Base-by-base conservation (phyloP, 2,329 filamentous ascomycete genomes). In the Penicillium sclerotigenum region DNA sequence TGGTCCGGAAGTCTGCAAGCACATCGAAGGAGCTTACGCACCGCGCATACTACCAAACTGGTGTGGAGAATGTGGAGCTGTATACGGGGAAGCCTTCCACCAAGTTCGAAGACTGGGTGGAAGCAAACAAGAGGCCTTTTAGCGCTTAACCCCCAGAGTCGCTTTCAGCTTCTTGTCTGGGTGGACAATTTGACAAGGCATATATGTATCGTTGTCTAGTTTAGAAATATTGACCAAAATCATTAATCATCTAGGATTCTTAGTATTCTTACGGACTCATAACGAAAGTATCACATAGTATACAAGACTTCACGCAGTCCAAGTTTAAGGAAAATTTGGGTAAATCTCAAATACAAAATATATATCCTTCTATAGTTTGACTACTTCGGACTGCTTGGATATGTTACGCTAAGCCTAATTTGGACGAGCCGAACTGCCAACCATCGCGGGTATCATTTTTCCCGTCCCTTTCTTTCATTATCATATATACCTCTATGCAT, bases 371-470 rank as follows among this genome's bases (percentile, higher is more conserved):
- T 8, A 16, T 33, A 33, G 31, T 33, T 33, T 33, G 31, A 33
- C 31, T 33, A 22, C 41, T 47, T 38, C 18, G 4, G 9, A 16
- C 6, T 20, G 33, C 34, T 7, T 34, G 22, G 13, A 24, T 14
- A 5, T 36, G n/a, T 3, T 22, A 46, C 53, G 47, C 53, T 56
- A 56, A 40, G 3, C 53, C 53, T 40, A 40, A 52, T 45, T 40
- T 24, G 40, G 53, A 31, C 0, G 7, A 52, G 16, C 18, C 31
- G n/a, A 34, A 46, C 43, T 45, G 42, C 41, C 16, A 48, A 33
- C 40, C 38, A 46, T n/a, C 47, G 24, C 48, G 31, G 47, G 47
- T 29, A 29, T 33, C 40, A 42, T 13, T 24, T 45, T 46, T 46
- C 16, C 40, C 40, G 40, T 46, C 29, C 16, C 16, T 38, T 31